Conservation (phyloP, 2,329 filamentous ascomycete genomes). For the Colletotrichum cordylinicola region DNA sequence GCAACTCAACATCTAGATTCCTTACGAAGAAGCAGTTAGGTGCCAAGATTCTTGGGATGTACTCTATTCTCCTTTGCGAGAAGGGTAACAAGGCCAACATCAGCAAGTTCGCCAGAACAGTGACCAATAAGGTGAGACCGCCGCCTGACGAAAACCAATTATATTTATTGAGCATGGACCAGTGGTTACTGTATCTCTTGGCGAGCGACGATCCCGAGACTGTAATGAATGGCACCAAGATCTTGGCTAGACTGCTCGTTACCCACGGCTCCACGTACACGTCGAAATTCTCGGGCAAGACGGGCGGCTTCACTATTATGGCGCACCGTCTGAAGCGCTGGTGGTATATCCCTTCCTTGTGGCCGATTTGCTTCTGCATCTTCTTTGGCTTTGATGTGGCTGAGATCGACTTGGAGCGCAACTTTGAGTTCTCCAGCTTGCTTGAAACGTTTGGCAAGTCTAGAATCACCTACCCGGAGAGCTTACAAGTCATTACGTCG, state of each 20-base stretch:
- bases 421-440: slow-evolving; percentile 77
- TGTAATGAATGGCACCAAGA: slow-evolving; percentile 80
- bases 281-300: slow-evolving; percentile 82
- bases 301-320: slow-evolving; percentile 87
- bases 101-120: slow-evolving; percentile 88
- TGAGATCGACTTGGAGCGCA: slow-evolving; percentile 73
- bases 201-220: slow-evolving; percentile 86
- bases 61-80: slow-evolving; percentile 79
- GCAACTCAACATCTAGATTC: slow-evolving; percentile 39
- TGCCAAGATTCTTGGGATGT: slow-evolving; percentile 76
- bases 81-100: slow-evolving; percentile 72
- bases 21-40: slow-evolving; percentile 75
- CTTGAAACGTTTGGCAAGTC: slow-evolving; percentile 74
- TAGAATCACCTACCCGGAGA: slow-evolving; percentile 76
- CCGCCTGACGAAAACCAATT: slow-evolving; percentile 20
- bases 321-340: slow-evolving; percentile 81
- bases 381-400: slow-evolving; percentile 85
- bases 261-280: slow-evolving; percentile 82
- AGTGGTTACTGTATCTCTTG: slow-evolving; percentile 92
- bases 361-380: slow-evolving; percentile 88
- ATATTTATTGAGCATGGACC: slow-evolving; percentile 26
- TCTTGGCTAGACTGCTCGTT: slow-evolving; percentile 84
- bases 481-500: slow-evolving; percentile 78
- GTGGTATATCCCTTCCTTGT: slow-evolving; percentile 86
- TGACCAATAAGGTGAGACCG: slow-evolving; percentile 84